phyloP scores from a whole-genome alignment of 768 basidiomycete species.

The Chiua virens region DNA sequence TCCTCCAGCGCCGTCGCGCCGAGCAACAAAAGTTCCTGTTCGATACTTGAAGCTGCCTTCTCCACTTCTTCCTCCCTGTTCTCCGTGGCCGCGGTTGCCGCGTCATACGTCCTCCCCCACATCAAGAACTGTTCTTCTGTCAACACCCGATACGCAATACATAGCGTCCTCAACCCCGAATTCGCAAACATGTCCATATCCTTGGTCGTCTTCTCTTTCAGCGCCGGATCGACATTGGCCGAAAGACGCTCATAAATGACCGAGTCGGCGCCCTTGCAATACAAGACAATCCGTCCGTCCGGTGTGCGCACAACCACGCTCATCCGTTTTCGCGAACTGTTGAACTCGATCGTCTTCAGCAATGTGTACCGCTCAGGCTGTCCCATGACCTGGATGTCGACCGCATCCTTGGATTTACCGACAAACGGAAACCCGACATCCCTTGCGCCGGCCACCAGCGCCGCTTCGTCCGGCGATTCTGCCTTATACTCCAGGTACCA shows the following conservation, averaged over 20 bases:
- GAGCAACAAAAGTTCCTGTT: slow-evolving; percentile 79
- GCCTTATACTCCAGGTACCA: slow-evolving; percentile 86
- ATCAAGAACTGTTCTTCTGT: slow-evolving; percentile 79
- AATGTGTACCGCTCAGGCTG: slow-evolving; percentile 79
- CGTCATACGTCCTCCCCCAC: slow-evolving; percentile 82
- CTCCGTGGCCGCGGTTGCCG: slow-evolving; percentile 70
- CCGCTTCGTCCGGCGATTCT: slow-evolving; percentile 94
- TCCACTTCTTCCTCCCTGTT: slow-evolving; percentile 93
- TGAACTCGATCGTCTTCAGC: slow-evolving; percentile 89
- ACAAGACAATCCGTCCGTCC: slow-evolving; percentile 78
- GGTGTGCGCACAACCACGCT: slow-evolving; percentile 86
- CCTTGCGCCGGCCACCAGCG: slow-evolving; percentile 86
- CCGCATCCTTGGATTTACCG: slow-evolving; percentile 62
- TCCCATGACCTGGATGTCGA: slow-evolving; percentile 93
- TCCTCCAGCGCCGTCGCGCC: slow-evolving; percentile 97
- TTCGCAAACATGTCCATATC: slow-evolving; percentile 97
- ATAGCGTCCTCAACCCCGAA: slow-evolving; percentile 86
- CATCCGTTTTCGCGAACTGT: slow-evolving; percentile 93
- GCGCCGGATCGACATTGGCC: slow-evolving; percentile 64
- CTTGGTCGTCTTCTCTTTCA: slow-evolving; percentile 76
- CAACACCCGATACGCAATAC: slow-evolving; percentile 79
- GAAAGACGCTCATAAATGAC: slow-evolving; percentile 88
- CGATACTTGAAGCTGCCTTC: slow-evolving; percentile 79
- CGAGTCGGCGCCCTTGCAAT: slow-evolving; percentile 96
- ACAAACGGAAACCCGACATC: slow-evolving; percentile 94